Conservation (phyloP, 2,329 filamentous ascomycete species). For the Hypomyces rosellus region DNA sequence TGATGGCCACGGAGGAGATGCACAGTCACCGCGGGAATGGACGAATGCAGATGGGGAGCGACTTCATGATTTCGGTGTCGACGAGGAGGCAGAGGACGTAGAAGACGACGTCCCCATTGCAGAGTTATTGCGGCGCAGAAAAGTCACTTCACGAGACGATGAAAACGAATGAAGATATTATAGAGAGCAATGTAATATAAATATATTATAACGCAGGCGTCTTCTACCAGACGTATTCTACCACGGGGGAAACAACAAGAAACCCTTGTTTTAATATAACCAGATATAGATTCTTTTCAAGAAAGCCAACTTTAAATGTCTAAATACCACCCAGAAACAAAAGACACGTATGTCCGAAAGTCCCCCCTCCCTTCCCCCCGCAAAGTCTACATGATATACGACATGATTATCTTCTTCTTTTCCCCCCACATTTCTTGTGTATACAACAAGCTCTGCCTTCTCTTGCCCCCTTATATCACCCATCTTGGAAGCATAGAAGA, state of each 20-base stretch:
- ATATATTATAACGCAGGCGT: background rate
- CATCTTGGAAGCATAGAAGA: conserved; percentile 4
- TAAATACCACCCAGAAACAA: background rate
- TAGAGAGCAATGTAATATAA: conserved; percentile 8
- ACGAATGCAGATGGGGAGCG: conserved; percentile 69
- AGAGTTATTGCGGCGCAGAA: conserved; percentile 56
- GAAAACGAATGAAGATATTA: conserved; percentile 12
- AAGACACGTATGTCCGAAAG: background rate
- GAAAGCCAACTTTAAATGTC: background rate
- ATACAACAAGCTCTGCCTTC: conserved; percentile 4
- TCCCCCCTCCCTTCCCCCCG: background rate
- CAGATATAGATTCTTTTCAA: background rate
- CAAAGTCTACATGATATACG: background rate
- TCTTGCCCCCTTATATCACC: background rate
- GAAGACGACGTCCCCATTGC: conserved; percentile 63
- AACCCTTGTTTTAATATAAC: background rate
- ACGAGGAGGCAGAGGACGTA: conserved; percentile 58
- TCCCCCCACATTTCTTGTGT: background rate
- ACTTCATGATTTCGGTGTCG: conserved; percentile 71
- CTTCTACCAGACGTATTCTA: too few species aligned
- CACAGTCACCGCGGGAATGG: conserved; percentile 47
- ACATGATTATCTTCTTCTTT: background rate
- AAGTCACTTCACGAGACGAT: conserved; percentile 18
- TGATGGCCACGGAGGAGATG: conserved; percentile 32
- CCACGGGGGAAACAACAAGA: background rate